Percentiles rank a stretch among this genome's conserved stretches.
These are phyloP conservation scores for Coemansia sp. DNA, from an alignment of 192 early-diverging fungal species.

Conservation along the genomic window DNA sequence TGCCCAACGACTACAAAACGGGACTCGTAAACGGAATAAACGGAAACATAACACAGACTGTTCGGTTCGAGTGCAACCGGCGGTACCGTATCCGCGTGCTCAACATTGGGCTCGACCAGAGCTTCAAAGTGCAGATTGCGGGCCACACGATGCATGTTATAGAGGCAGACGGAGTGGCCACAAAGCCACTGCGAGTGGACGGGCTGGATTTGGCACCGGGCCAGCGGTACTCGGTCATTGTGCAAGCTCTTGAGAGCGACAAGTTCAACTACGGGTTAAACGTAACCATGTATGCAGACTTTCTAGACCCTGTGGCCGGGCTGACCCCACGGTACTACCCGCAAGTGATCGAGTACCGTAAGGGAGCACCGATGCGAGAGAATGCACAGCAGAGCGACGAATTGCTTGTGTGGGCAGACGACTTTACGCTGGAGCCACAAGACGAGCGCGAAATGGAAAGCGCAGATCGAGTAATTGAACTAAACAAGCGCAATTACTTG, in stretches of 20 bases:
- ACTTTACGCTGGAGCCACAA: conserved; percentile 15
- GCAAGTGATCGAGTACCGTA: conserved; percentile 56
- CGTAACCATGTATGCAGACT: conserved; percentile 20
- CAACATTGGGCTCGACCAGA: conserved; percentile 66
- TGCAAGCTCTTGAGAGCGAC: conserved; percentile 61
- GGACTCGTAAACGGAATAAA: background rate
- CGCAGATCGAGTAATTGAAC: conserved; percentile 24
- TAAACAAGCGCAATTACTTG: background rate
- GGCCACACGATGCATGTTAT: conserved; percentile 71
- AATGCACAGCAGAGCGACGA: background rate
- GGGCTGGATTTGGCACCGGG: conserved; percentile 62
- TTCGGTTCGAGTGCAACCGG: background rate
- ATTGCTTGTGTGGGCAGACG: conserved; percentile 13
- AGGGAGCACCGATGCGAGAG: conserved; percentile 16
- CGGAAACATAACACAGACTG: background rate
- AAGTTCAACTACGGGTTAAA: conserved; percentile 59
- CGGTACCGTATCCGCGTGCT: conserved; percentile 70
- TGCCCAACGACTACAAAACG: background rate
- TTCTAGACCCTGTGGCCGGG: conserved; percentile 62
- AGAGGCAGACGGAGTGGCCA: conserved; percentile 70
- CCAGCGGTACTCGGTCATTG: conserved; percentile 75
- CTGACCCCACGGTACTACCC: conserved; percentile 56
- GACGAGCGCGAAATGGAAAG: conserved; percentile 55
- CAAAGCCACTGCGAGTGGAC: conserved; percentile 51
- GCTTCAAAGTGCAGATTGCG: conserved; percentile 71